Evolutionary conservation across 768 basidiomycete species (phyloP).

Genomic region (Kwoniella botswanensis): DNA sequence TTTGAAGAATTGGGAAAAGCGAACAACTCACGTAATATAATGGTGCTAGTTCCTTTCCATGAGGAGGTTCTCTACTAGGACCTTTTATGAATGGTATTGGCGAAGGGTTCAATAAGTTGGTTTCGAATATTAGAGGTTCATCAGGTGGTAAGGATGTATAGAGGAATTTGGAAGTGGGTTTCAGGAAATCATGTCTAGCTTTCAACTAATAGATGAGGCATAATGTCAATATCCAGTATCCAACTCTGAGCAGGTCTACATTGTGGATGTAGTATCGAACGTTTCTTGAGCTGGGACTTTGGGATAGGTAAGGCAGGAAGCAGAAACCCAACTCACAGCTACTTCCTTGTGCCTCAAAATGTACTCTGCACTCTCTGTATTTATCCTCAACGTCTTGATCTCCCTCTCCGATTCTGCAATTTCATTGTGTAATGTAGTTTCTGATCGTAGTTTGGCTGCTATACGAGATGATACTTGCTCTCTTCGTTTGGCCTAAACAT

Average conservation of each 20-base stretch:
- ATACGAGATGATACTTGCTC: constrained; percentile 52
- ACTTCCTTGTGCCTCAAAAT: constrained; percentile 47
- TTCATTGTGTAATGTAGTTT: constrained; percentile 51
- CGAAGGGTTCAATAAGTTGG: constrained; percentile 45
- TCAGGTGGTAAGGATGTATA: constrained; percentile 44
- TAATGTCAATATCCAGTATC: not conserved
- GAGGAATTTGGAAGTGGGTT: constrained; percentile 48
- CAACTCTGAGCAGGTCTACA: no score
- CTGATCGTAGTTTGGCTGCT: constrained; percentile 48
- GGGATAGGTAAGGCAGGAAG: no score
- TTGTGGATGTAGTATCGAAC: no score
- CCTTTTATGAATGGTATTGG: constrained; percentile 51
- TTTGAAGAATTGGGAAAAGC: not conserved
- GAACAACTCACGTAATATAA: constrained; percentile 51
- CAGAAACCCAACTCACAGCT: no score
- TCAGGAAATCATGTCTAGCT: constrained; percentile 48
- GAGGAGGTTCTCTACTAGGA: constrained; percentile 43
- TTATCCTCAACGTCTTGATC: constrained; percentile 47
- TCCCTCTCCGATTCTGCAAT: constrained; percentile 52
- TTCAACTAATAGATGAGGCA: constrained; percentile 24
- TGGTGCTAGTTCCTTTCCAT: constrained; percentile 40
- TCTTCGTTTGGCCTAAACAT: constrained; percentile 47
- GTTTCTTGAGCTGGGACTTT: no score
- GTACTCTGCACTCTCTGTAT: constrained; percentile 47
- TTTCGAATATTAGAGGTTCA: constrained; percentile 35